These are phyloP conservation scores for Trebouxia gelatinosa DNA, from an alignment of 163 green algal genomes.

Conservation along the genomic window DNA sequence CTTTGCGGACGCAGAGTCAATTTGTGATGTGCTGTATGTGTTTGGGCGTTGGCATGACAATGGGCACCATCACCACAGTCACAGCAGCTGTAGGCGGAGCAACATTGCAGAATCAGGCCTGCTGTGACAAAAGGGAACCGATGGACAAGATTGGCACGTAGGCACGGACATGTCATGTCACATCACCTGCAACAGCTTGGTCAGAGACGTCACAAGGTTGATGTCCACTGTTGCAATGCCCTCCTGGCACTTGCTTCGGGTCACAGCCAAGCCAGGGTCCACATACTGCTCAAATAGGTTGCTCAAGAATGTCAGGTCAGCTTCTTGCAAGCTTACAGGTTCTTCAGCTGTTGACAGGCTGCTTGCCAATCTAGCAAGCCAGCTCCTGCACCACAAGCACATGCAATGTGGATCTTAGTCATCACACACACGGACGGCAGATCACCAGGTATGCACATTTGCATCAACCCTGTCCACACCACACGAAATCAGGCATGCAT, in stretches of 20 bases:
- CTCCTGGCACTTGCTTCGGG: conserved; percentile 43
- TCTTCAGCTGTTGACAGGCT: conserved; percentile 3
- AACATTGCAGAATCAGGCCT: too few relatives aligned
- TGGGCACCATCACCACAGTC: not conserved
- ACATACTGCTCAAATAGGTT: conserved; percentile 45
- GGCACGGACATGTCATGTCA: conserved; percentile 3
- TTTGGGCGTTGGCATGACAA: not conserved
- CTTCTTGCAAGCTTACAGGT: not conserved
- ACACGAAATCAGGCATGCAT: not conserved
- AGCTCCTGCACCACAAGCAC: conserved; percentile 6
- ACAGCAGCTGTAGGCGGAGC: too few relatives aligned
- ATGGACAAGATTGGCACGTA: not conserved
- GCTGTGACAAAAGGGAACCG: too few relatives aligned
- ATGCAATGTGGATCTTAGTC: not conserved
- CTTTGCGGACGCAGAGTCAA: too few relatives aligned
- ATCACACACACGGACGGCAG: not conserved
- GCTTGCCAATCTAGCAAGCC: conserved; percentile 5
- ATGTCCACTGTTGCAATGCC: conserved; percentile 45
- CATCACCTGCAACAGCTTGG: conserved; percentile 23
- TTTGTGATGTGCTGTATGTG: not conserved
- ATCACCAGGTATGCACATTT: not conserved
- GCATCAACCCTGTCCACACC: not conserved
- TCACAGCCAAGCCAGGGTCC: conserved; percentile 35
- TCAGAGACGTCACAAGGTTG: conserved; percentile 44
- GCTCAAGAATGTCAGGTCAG: conserved; percentile 24